phyloP scores from a whole-genome alignment of 179 eudicot species.

The Drosera spatulata region DNA sequence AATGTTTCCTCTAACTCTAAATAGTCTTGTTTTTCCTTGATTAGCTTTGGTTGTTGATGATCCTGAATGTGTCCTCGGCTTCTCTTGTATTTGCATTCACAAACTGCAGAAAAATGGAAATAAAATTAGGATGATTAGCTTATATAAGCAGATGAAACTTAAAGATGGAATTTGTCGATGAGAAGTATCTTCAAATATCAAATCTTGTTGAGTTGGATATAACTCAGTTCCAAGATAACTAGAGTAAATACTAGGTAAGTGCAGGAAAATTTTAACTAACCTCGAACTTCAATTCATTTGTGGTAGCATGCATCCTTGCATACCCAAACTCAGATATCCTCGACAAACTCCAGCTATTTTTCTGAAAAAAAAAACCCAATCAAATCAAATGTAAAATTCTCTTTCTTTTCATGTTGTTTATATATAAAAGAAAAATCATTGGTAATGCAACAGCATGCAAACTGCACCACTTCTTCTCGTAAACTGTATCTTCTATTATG shows the following conservation, averaged over 20 bases:
- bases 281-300: not conserved
- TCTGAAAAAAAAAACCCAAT: constrained; percentile 16
- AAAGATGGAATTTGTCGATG: not conserved
- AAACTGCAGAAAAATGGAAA: not conserved
- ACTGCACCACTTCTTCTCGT: too few relatives aligned
- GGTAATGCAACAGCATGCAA: too few relatives aligned
- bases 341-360: constrained; percentile 42
- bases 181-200: not conserved
- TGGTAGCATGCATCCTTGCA: constrained; percentile 49
- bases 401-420: too few relatives aligned
- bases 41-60: not conserved
- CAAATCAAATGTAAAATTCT: too few relatives aligned
- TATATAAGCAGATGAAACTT: not conserved
- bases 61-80: not conserved
- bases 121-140: not conserved
- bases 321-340: constrained; percentile 60
- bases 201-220: not conserved
- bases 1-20: too few relatives aligned
- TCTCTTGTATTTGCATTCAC: not conserved
- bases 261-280: not conserved
- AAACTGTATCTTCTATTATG: too few relatives aligned
- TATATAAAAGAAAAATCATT: too few relatives aligned
- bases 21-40: not conserved
- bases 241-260: too few relatives aligned
- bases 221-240: too few relatives aligned